phyloP scores from a whole-genome alignment of 805 yeast species.

The Ogataea sp. region DNA sequence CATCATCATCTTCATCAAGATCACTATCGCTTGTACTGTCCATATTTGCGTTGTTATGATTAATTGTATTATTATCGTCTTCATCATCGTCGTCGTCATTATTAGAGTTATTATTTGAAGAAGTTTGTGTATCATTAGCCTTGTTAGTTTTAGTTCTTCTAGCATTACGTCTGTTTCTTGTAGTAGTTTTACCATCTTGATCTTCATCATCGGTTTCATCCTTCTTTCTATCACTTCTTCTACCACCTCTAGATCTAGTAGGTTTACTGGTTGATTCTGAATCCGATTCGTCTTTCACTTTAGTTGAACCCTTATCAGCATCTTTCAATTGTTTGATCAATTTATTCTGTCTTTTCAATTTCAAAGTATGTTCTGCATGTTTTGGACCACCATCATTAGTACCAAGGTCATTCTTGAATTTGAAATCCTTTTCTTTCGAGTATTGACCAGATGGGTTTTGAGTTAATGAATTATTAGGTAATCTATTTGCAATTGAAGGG shows the following conservation, averaged over 20 bases:
- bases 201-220: not conserved
- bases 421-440: not conserved
- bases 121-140: too few relatives aligned
- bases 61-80: slow-evolving; percentile 6
- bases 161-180: too few relatives aligned
- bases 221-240: not conserved
- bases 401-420: too few relatives aligned
- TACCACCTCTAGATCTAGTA: too few relatives aligned
- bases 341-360: not conserved
- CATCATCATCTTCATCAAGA: slow-evolving; percentile 11
- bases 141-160: too few relatives aligned
- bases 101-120: too few relatives aligned
- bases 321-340: not conserved
- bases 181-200: not conserved
- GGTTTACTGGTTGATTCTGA: too few relatives aligned
- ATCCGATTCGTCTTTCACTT: not conserved
- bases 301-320: not conserved
- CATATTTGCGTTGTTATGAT: slow-evolving; percentile 9
- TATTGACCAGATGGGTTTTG: not conserved
- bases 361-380: not conserved
- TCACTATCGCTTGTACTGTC: slow-evolving; percentile 15
- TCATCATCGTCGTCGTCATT: not conserved
- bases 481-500: not conserved
- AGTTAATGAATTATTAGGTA: too few relatives aligned
- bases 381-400: too few relatives aligned